Percentiles rank a stretch among this genome's conserved stretches.
These are phyloP conservation scores for Fusarium gaditjirri DNA, from an alignment of 2,329 filamentous ascomycete species.

Conservation along the genomic window DNA sequence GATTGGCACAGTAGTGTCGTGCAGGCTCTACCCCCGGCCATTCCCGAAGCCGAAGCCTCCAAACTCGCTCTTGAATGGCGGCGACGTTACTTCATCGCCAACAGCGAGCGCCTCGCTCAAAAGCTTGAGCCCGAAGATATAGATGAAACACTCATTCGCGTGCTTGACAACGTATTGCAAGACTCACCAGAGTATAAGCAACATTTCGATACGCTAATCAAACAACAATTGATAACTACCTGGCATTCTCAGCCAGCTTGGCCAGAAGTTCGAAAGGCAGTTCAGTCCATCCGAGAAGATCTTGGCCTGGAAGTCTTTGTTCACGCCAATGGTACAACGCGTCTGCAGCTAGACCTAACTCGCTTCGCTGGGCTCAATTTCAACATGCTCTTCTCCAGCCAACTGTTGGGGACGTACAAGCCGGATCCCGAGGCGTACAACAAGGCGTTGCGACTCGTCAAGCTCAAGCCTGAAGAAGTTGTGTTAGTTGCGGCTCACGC, in stretches of 20 bases:
- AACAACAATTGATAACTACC: slow-evolving; percentile 46
- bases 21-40: slow-evolving; percentile 48
- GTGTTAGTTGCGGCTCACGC: slow-evolving; percentile 65
- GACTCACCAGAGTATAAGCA: neutral
- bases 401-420: slow-evolving; percentile 61
- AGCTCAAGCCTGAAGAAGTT: slow-evolving; percentile 57
- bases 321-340: slow-evolving; percentile 64
- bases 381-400: slow-evolving; percentile 63
- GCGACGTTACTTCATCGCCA: slow-evolving; percentile 59
- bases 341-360: slow-evolving; percentile 63
- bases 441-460: slow-evolving; percentile 57
- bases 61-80: slow-evolving; percentile 63
- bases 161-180: slow-evolving; percentile 52
- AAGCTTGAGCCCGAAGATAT: slow-evolving; percentile 57
- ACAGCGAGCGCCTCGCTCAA: slow-evolving; percentile 50
- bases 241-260: slow-evolving; percentile 64
- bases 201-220: slow-evolving; percentile 29
- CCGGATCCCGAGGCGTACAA: slow-evolving; percentile 59
- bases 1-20: slow-evolving; percentile 61
- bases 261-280: slow-evolving; percentile 59
- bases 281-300: slow-evolving; percentile 51
- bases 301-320: slow-evolving; percentile 58
- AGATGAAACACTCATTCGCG: slow-evolving; percentile 58
- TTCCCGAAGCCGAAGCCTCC: slow-evolving; percentile 48
- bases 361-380: slow-evolving; percentile 60